Conservation (phyloP, 805 yeast species). For the Metahyphopichia silvanorum region DNA sequence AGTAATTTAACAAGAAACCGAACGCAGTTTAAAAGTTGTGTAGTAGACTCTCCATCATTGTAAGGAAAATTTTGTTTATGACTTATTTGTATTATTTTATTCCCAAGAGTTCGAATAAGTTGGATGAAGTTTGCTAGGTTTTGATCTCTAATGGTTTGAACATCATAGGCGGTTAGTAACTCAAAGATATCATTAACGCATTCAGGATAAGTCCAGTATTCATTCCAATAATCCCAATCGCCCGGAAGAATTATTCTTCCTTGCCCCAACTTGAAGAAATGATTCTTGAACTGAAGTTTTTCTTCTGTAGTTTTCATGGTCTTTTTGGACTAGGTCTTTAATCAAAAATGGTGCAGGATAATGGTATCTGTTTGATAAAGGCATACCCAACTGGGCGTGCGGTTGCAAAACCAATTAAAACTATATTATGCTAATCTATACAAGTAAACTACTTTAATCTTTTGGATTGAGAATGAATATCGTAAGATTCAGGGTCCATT, state of each 20-base stretch:
- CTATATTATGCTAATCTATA: too few relatives aligned
- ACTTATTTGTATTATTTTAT: conserved; percentile 14
- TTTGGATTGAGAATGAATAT: conserved; percentile 1
- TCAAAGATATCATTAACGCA: conserved; percentile 56
- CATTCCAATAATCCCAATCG: conserved; percentile 27
- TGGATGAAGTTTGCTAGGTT: conserved; percentile 56
- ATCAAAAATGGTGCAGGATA: too few relatives aligned
- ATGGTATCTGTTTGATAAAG: too few relatives aligned
- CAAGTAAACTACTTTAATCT: conserved; percentile 2
- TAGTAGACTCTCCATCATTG: conserved; percentile 7
- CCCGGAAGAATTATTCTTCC: conserved; percentile 28
- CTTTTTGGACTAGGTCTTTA: too few relatives aligned
- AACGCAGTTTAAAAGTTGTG: conserved; percentile 55
- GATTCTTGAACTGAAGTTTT: conserved; percentile 55
- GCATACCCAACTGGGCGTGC: too few relatives aligned
- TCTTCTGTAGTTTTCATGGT: conserved; percentile 85
- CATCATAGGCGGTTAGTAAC: conserved; percentile 53
- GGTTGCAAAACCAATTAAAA: too few relatives aligned
- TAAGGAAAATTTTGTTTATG: conserved; percentile 5
- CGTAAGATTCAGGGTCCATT: conserved; percentile 14
- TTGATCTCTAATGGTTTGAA: conserved; percentile 55
- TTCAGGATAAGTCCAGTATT: conserved; percentile 38
- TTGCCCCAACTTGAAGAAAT: conserved; percentile 56
- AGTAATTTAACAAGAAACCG: conserved; percentile 61
- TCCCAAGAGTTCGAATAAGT: conserved; percentile 37